A percentile compares a stretch with the other conserved stretches of the same genome.
Evolutionary conservation across 2,329 filamentous ascomycete species (phyloP).

Genomic region (Sporothrix sp.): DNA sequence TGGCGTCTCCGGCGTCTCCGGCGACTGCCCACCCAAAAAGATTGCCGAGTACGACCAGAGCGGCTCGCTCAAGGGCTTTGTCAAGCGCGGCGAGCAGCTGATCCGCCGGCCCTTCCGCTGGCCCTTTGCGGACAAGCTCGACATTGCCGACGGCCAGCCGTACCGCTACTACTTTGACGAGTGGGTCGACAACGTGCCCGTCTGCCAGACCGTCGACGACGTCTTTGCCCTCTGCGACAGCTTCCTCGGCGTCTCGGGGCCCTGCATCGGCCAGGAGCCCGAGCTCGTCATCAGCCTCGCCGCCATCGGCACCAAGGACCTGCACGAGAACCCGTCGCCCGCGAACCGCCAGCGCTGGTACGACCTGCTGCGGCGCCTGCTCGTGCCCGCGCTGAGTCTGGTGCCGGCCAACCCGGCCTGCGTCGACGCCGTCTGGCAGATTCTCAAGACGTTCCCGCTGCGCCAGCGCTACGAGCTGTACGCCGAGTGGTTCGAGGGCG

Average conservation of each 20-base stretch:
- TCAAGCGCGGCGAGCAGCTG: conserved; percentile 50
- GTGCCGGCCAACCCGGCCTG: conserved; percentile 75
- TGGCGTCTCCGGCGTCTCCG: conserved; percentile 21
- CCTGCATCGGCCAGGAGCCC: conserved; percentile 80
- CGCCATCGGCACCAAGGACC: conserved; percentile 71
- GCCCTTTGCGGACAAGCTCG: conserved; percentile 71
- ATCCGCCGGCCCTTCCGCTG: conserved; percentile 66
- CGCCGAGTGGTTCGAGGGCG: conserved; percentile 80
- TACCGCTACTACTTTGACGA: conserved; percentile 98
- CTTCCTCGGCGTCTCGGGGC: conserved; percentile 73
- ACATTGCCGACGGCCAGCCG: conserved; percentile 63
- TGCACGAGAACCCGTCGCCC: conserved; percentile 59
- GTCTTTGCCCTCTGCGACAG: conserved; percentile 79
- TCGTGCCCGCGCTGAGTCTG: conserved; percentile 83
- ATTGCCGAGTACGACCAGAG: conserved; percentile 50
- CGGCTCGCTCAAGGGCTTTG: conserved; percentile 57
- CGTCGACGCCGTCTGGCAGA: conserved; percentile 76
- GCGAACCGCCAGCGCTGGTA: conserved; percentile 71
- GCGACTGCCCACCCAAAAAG: conserved; percentile 34
- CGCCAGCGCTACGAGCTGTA: conserved; percentile 79
- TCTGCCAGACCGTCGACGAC: conserved; percentile 85
- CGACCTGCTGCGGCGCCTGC: conserved; percentile 67
- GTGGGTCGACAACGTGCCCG: conserved; percentile 85
- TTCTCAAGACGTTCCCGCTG: conserved; percentile 70
- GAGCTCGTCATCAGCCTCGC: conserved; percentile 69